Evolutionary conservation across 2,329 filamentous ascomycete genomes (phyloP).

Genomic region (Pseudogymnoascus sp.): DNA sequence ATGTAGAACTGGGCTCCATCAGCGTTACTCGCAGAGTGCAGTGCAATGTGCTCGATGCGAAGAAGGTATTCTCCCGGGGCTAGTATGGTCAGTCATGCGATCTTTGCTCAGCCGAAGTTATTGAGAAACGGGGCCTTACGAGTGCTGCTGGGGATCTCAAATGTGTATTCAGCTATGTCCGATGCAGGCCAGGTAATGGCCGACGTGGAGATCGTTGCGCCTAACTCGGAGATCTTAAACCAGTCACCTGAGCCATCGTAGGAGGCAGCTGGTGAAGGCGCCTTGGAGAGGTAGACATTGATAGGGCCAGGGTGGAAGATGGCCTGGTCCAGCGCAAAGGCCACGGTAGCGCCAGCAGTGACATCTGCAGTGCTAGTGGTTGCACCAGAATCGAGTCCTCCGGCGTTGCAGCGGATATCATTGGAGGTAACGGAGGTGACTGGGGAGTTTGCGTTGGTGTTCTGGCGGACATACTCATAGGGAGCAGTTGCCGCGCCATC

Average conservation of each 20-base stretch:
- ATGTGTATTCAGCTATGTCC: background rate
- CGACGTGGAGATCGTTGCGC: background rate
- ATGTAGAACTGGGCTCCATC: constrained; percentile 36
- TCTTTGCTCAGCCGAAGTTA: background rate
- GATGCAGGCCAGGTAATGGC: background rate
- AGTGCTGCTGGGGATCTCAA: background rate
- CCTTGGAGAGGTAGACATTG: constrained; percentile 36
- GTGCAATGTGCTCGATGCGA: constrained; percentile 36
- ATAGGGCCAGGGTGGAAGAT: constrained; percentile 39
- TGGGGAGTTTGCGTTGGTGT: constrained; percentile 39
- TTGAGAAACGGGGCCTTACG: background rate
- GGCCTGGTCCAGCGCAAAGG: constrained; percentile 40
- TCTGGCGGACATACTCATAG: constrained; percentile 42
- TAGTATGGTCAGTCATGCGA: background rate
- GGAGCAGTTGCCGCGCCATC: constrained; percentile 37
- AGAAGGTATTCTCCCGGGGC: constrained; percentile 34
- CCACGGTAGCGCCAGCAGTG: constrained; percentile 34
- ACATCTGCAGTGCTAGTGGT: constrained; percentile 36
- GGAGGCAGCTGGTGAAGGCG: constrained; percentile 33
- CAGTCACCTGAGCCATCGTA: constrained; percentile 40
- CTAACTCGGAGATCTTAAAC: constrained; percentile 29
- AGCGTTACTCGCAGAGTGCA: constrained; percentile 32
- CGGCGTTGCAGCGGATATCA: constrained; percentile 37
- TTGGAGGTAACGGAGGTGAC: constrained; percentile 40
- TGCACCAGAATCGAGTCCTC: constrained; percentile 27